Percentiles rank a stretch among this genome's conserved stretches.
These are phyloP conservation scores for Yarrowia sp. DNA, from an alignment of 805 yeast species.

Conservation along the genomic window DNA sequence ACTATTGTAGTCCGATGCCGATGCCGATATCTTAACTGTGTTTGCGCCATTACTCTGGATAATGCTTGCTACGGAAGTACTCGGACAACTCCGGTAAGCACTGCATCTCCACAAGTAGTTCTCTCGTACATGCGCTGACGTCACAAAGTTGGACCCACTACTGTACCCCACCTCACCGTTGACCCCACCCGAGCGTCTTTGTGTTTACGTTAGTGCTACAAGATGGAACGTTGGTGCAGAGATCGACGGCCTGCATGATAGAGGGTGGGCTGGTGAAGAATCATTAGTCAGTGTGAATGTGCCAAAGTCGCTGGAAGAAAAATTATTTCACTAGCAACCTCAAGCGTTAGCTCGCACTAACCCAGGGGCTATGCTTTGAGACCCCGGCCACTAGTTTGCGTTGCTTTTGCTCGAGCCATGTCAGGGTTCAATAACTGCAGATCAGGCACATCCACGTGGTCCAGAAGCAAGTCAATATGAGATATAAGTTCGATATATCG, in stretches of 20 bases:
- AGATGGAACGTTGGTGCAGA: not conserved
- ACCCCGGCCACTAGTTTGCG: not conserved
- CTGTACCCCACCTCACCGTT: not conserved
- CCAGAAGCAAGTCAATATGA: not conserved
- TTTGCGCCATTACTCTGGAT: too few relatives aligned
- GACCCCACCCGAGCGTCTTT: not conserved
- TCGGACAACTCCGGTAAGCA: too few relatives aligned
- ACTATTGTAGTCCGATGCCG: too few relatives aligned
- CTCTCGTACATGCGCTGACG: not conserved
- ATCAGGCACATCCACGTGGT: constrained; percentile 11
- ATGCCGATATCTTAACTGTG: too few relatives aligned
- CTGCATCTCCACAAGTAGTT: too few relatives aligned
- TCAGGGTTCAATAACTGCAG: constrained; percentile 10
- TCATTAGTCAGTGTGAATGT: not conserved
- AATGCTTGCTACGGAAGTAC: too few relatives aligned
- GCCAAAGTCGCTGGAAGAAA: too few relatives aligned
- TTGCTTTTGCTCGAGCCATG: not conserved
- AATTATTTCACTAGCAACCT: too few relatives aligned
- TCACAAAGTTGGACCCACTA: not conserved
- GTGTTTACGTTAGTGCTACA: not conserved
- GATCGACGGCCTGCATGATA: not conserved
- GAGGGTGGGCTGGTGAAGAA: not conserved
- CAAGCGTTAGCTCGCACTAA: too few relatives aligned
- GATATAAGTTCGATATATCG: too few relatives aligned
- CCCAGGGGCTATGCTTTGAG: not conserved